These are phyloP conservation scores for Coniella vitis DNA, from an alignment of 2,329 filamentous ascomycete genomes.

Conservation along the genomic window DNA sequence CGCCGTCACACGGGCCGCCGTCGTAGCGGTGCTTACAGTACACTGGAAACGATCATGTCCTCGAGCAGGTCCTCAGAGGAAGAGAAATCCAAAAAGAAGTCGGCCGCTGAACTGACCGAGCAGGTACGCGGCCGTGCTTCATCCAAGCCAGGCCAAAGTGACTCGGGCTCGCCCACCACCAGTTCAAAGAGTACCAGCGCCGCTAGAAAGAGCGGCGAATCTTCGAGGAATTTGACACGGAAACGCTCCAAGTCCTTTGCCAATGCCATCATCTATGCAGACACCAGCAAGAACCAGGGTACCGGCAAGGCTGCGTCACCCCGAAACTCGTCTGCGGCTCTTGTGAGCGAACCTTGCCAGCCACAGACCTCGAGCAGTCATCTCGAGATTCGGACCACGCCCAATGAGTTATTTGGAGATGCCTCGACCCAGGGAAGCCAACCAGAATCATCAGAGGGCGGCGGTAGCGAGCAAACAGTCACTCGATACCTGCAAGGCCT, in stretches of 20 bases:
- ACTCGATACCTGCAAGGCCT: slow-evolving; percentile 19
- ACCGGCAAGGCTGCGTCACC: slow-evolving; percentile 24
- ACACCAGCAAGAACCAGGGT: slow-evolving; percentile 31
- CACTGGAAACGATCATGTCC: slow-evolving; percentile 60
- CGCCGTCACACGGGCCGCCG: slow-evolving; percentile 36
- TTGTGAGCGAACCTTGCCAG: slow-evolving; percentile 49
- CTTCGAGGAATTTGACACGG: slow-evolving; percentile 16
- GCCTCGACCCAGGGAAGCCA: slow-evolving; percentile 20
- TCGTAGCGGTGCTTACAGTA: slow-evolving; percentile 52
- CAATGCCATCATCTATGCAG: slow-evolving; percentile 34
- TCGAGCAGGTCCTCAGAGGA: slow-evolving; percentile 59
- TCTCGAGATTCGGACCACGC: slow-evolving; percentile 37
- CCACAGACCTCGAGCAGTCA: slow-evolving; percentile 50
- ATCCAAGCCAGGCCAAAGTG: slow-evolving; percentile 25
- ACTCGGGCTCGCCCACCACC: slow-evolving; percentile 20
- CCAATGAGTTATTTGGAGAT: slow-evolving; percentile 20
- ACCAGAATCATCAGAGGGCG: slow-evolving; percentile 20
- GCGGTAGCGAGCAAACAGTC: slow-evolving; percentile 10
- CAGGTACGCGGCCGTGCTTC: slow-evolving; percentile 45
- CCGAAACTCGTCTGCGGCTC: slow-evolving; percentile 30
- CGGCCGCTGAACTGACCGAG: slow-evolving; percentile 49
- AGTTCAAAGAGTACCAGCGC: slow-evolving; percentile 18
- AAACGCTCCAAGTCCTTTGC: slow-evolving; percentile 38
- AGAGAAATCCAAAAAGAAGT: slow-evolving; percentile 52
- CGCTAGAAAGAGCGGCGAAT: slow-evolving; percentile 4